phyloP scores from a whole-genome alignment of 2,329 filamentous ascomycete genomes.

The Exophiala alcalophila region DNA sequence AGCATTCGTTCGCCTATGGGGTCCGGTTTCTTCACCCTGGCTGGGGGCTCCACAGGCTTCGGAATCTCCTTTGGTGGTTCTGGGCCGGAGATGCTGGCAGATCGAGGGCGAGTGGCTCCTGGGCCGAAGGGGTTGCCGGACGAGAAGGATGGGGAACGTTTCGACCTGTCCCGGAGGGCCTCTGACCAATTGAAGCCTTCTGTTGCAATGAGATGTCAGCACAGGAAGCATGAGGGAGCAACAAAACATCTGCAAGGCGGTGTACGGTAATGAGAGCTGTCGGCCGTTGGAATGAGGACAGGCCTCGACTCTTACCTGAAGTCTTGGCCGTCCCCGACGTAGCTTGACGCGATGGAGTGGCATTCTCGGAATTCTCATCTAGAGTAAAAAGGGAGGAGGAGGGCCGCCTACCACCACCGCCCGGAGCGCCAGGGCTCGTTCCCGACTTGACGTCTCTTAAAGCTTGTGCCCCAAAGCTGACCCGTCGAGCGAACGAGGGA shows the following conservation, averaged over 20 bases:
- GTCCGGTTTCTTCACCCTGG: slow-evolving; percentile 68
- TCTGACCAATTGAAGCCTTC: slow-evolving; percentile 97
- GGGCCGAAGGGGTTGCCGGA: slow-evolving; percentile 34
- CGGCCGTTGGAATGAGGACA: slow-evolving; percentile 39
- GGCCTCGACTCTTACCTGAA: slow-evolving; percentile 56
- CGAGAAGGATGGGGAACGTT: slow-evolving; percentile 61
- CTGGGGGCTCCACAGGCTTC: slow-evolving; percentile 31
- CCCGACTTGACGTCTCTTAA: slow-evolving; percentile 65
- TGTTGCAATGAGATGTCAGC: slow-evolving; percentile 52
- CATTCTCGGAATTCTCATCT: slow-evolving; percentile 29
- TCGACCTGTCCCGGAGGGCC: slow-evolving; percentile 86
- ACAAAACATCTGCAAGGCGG: not conserved
- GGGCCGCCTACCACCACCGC: slow-evolving; percentile 56
- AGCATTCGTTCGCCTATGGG: slow-evolving; percentile 95
- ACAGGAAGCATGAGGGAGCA: not conserved
- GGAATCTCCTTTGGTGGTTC: slow-evolving; percentile 51
- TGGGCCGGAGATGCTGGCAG: slow-evolving; percentile 48
- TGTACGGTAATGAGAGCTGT: not conserved
- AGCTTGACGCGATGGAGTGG: slow-evolving; percentile 22
- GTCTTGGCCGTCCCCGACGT: slow-evolving; percentile 31
- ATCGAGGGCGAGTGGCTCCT: slow-evolving; percentile 31
- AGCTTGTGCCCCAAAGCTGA: slow-evolving; percentile 85
- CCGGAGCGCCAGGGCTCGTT: slow-evolving; percentile 64
- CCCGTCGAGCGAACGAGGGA: slow-evolving; percentile 72
- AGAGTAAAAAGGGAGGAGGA: slow-evolving; percentile 43